Evolutionary conservation across 306 rosid species (phyloP).

Genomic region (Alnus rubra): DNA sequence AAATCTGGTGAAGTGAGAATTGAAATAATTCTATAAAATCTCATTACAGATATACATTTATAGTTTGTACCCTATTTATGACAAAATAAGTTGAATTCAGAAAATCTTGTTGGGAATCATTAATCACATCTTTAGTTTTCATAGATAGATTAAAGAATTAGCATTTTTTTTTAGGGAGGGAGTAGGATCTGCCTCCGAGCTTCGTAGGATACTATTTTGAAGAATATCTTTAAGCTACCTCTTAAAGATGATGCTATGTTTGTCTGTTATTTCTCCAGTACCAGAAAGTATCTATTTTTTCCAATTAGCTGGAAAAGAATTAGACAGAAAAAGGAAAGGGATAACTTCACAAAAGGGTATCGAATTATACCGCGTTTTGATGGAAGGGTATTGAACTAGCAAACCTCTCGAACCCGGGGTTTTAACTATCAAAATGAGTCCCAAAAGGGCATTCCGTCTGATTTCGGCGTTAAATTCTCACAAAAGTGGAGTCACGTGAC

Average conservation of each 20-base stretch:
- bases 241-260: neutral
- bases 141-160: neutral
- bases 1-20: neutral
- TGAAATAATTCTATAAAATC: neutral
- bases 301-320: neutral
- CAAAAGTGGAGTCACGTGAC: too few relatives aligned
- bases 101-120: neutral
- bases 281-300: neutral
- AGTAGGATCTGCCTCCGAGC: neutral
- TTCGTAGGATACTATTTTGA: neutral
- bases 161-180: neutral
- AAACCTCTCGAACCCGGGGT: too few relatives aligned
- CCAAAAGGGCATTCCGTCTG: too few relatives aligned
- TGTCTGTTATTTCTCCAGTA: neutral
- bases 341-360: too few relatives aligned
- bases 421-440: too few relatives aligned
- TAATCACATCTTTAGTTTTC: neutral
- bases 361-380: too few relatives aligned
- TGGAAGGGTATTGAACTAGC: too few relatives aligned
- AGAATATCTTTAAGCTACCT: neutral
- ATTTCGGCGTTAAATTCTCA: too few relatives aligned
- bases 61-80: neutral
- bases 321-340: too few relatives aligned
- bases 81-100: conserved; percentile 11
- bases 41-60: too few relatives aligned